Conservation (phyloP, 2,329 filamentous ascomycete genomes). For the Zasmidium angulare region DNA sequence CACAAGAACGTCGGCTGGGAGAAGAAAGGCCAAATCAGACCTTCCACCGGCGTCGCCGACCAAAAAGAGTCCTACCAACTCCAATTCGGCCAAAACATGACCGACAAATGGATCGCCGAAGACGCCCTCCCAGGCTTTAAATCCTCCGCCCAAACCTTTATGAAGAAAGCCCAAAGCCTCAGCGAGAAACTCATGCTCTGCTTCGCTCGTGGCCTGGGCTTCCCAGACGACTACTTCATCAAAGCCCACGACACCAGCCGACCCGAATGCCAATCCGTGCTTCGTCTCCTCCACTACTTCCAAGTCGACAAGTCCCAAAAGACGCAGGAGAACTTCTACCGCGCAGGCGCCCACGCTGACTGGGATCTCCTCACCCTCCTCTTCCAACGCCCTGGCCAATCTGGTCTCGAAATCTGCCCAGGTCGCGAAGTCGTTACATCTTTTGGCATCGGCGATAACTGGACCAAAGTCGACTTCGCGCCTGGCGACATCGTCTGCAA, state of each 20-base stretch:
- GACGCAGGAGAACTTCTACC: slow-evolving; percentile 49
- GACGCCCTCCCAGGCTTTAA: slow-evolving; percentile 52
- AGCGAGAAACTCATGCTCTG: slow-evolving; percentile 59
- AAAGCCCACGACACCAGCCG: slow-evolving; percentile 53
- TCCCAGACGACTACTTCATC: slow-evolving; percentile 58
- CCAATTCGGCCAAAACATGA: slow-evolving; percentile 59
- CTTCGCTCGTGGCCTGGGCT: slow-evolving; percentile 58
- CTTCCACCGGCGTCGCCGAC: slow-evolving; percentile 59
- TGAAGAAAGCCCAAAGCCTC: slow-evolving; percentile 54
- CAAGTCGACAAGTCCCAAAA: slow-evolving; percentile 33
- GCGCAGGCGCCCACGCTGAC: slow-evolving; percentile 64
- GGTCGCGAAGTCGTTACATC: slow-evolving; percentile 60
- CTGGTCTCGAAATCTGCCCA: slow-evolving; percentile 64
- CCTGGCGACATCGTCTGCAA: slow-evolving; percentile 62
- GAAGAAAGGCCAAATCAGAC: slow-evolving; percentile 58
- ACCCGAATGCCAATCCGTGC: slow-evolving; percentile 55
- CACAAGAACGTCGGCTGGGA: slow-evolving; percentile 62
- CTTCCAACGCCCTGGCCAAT: slow-evolving; percentile 62
- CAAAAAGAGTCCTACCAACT: slow-evolving; percentile 64
- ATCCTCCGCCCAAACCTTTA: slow-evolving; percentile 49
- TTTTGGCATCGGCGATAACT: slow-evolving; percentile 59
- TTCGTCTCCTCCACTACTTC: slow-evolving; percentile 58
- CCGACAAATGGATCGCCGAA: slow-evolving; percentile 54
- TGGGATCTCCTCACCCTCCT: slow-evolving; percentile 64
- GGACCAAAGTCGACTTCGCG: slow-evolving; percentile 62